Conservation (phyloP, 2,329 filamentous ascomycete species). For the Amylocarpus encephaloides region DNA sequence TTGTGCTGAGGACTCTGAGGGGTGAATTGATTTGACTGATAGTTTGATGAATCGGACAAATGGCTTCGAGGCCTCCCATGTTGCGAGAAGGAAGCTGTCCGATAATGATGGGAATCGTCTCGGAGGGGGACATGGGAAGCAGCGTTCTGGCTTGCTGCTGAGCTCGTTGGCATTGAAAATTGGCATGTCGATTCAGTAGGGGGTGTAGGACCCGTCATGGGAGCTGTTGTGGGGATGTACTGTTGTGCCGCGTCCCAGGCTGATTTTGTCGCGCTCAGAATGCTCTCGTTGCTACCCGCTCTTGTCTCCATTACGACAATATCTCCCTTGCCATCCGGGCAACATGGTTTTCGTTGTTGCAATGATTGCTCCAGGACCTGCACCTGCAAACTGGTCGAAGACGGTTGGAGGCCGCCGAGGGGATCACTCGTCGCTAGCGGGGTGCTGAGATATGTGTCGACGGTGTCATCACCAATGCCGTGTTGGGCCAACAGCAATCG, state of each 20-base stretch:
- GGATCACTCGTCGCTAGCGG: slow-evolving; percentile 8
- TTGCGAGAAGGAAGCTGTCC: too few species aligned
- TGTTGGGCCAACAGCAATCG: slow-evolving; percentile 50
- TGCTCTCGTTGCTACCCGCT: slow-evolving; percentile 23
- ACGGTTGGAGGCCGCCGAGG: slow-evolving; percentile 8
- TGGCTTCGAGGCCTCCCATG: too few species aligned
- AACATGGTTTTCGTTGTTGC: slow-evolving; percentile 20
- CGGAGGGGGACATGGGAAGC: too few species aligned
- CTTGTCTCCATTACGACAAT: slow-evolving; percentile 9
- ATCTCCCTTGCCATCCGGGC: slow-evolving; percentile 8
- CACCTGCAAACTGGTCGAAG: slow-evolving; percentile 15
- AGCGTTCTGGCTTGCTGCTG: too few species aligned
- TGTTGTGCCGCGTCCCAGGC: slow-evolving; percentile 21
- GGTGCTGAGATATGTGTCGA: slow-evolving; percentile 32
- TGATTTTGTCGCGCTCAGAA: slow-evolving; percentile 20
- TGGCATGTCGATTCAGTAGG: too few species aligned
- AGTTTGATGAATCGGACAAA: too few species aligned
- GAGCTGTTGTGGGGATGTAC: too few species aligned
- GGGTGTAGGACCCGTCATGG: too few species aligned
- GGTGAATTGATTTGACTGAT: too few species aligned
- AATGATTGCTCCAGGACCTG: slow-evolving; percentile 27
- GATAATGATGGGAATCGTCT: too few species aligned
- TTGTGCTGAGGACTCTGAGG: too few species aligned
- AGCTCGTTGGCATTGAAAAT: too few species aligned
- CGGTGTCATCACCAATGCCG: slow-evolving; percentile 51